Conservation (phyloP, 2,329 filamentous ascomycete species). For the Malbranchea cinnamomea region DNA sequence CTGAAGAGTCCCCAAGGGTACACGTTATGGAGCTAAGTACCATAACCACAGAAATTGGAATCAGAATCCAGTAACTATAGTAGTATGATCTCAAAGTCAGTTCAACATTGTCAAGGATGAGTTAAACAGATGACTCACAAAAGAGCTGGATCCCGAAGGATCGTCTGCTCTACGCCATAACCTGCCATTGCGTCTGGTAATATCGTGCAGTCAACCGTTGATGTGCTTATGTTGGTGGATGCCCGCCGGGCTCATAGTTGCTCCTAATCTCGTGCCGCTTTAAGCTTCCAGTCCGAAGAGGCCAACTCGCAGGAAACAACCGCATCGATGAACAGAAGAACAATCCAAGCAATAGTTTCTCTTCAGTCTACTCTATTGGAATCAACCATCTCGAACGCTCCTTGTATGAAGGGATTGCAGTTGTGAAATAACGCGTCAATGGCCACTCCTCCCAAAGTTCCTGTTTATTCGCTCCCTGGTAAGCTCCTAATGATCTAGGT, state of each 20-base stretch:
- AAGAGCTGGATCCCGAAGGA: slow-evolving; percentile 93
- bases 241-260: background rate
- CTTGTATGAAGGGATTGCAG: too few species aligned
- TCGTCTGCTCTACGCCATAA: slow-evolving; percentile 74
- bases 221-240: too few species aligned
- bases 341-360: too few species aligned
- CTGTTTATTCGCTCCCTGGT: slow-evolving; percentile 32
- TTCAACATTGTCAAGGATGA: slow-evolving; percentile 2
- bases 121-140: slow-evolving; percentile 57
- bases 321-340: too few species aligned
- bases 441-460: slow-evolving; percentile 25
- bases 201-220: background rate
- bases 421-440: slow-evolving; percentile 8
- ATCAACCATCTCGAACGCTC: background rate
- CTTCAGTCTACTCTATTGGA: too few species aligned
- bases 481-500: slow-evolving; percentile 9
- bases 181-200: slow-evolving; percentile 49
- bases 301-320: too few species aligned
- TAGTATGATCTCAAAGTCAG: slow-evolving; percentile 1
- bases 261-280: too few species aligned
- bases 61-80: slow-evolving; percentile 90
- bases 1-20: too few species aligned
- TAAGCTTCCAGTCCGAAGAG: too few species aligned
- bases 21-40: too few species aligned
- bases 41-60: slow-evolving; percentile 97